Conservation (phyloP, 371 early-diverging fungal species). For the Mucor racemosus region DNA sequence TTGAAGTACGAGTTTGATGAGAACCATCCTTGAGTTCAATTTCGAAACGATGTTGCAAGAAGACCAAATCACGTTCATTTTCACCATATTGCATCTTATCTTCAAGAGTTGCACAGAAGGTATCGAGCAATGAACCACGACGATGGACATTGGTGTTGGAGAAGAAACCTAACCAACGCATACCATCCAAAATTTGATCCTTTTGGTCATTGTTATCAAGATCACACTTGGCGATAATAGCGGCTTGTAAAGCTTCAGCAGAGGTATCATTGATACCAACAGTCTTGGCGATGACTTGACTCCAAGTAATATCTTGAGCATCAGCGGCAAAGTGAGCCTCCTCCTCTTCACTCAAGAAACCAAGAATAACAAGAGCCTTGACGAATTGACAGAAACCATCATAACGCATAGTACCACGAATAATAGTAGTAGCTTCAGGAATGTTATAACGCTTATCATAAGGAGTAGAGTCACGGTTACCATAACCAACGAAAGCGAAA, state of each 20-base stretch:
- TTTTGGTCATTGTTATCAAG: slow-evolving; percentile 57
- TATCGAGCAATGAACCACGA: slow-evolving; percentile 89
- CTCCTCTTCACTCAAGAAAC: slow-evolving; percentile 85
- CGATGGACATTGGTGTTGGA: slow-evolving; percentile 62
- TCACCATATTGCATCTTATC: slow-evolving; percentile 89
- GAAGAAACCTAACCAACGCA: slow-evolving; percentile 88
- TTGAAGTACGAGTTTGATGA: slow-evolving; percentile 86
- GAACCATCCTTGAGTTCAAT: slow-evolving; percentile 82
- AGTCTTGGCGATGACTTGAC: slow-evolving; percentile 66
- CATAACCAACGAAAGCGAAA: slow-evolving; percentile 87
- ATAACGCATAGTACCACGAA: slow-evolving; percentile 95
- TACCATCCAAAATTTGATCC: slow-evolving; percentile 68
- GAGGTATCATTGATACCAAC: slow-evolving; percentile 46
- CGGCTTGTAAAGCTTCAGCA: slow-evolving; percentile 42
- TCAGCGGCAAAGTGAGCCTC: slow-evolving; percentile 63
- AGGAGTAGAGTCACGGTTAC: slow-evolving; percentile 97
- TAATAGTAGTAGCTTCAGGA: slow-evolving; percentile 91
- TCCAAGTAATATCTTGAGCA: slow-evolving; percentile 80
- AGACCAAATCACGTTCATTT: slow-evolving; percentile 96
- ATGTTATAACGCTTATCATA: slow-evolving; percentile 95
- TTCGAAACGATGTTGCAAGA: slow-evolving; percentile 96
- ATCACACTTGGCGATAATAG: slow-evolving; percentile 53
- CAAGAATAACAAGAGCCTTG: slow-evolving; percentile 91
- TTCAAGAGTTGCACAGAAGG: slow-evolving; percentile 94
- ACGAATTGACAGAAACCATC: slow-evolving; percentile 91